Percentiles rank a stretch among this genome's conserved stretches.
Conservation (phyloP, 2,329 filamentous ascomycete species). For the Didymellaceae sp. region DNA sequence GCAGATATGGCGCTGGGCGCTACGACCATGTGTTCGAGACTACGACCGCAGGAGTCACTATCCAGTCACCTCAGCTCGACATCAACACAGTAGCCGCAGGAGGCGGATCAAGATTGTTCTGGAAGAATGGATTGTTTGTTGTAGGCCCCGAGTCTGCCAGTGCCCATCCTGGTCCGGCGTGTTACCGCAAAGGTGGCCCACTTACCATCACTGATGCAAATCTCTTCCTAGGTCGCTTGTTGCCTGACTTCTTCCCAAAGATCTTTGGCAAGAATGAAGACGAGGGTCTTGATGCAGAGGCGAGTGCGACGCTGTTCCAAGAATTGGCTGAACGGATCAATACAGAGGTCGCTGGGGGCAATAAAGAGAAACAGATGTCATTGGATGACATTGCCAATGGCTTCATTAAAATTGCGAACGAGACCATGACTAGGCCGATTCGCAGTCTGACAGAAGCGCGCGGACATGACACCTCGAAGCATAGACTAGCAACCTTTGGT, state of each 20-base stretch:
- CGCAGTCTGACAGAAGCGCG: conserved; percentile 90
- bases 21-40: conserved; percentile 96
- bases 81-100: conserved; percentile 96
- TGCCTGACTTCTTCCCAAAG: conserved; percentile 92
- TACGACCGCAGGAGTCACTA: conserved; percentile 90
- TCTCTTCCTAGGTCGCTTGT: conserved; percentile 78
- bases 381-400: conserved; percentile 87
- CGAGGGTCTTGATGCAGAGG: conserved; percentile 76
- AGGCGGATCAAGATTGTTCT: conserved; percentile 84
- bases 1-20: conserved; percentile 80
- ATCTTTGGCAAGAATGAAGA: conserved; percentile 93
- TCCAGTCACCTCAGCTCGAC: conserved; percentile 89
- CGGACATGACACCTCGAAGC: conserved; percentile 87
- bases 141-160: conserved; percentile 90
- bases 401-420: conserved; percentile 88
- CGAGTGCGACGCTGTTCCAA: conserved; percentile 76
- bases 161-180: conserved; percentile 87
- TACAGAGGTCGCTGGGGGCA: conserved; percentile 69
- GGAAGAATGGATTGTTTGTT: conserved; percentile 86
- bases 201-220: conserved; percentile 95
- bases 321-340: conserved; percentile 81
- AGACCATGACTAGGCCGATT: conserved; percentile 90
- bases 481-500: conserved; percentile 90
- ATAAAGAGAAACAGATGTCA: conserved; percentile 67
- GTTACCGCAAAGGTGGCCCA: conserved; percentile 88